These are phyloP conservation scores for Cyberlindnera bimundalis DNA, from an alignment of 805 yeast species.

Conservation along the genomic window DNA sequence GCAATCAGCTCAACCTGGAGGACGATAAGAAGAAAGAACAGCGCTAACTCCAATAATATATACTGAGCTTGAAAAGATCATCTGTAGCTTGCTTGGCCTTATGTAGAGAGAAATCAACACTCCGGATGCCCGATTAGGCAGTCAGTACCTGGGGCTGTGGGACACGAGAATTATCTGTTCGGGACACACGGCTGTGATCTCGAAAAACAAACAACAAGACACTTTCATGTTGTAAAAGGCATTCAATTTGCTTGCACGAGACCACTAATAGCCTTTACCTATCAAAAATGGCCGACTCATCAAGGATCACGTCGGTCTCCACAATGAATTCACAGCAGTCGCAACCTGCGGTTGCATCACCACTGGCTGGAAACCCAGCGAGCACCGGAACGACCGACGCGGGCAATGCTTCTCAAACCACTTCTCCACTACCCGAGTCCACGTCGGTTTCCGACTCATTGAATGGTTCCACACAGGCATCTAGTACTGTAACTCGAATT, in stretches of 20 bases:
- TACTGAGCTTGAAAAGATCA: background rate
- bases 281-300: constrained; percentile 4
- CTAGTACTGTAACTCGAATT: constrained; percentile 8
- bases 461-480: background rate
- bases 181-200: constrained; percentile 6
- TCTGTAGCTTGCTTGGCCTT: background rate
- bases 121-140: constrained; percentile 1
- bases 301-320: constrained; percentile 6
- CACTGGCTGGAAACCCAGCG: background rate
- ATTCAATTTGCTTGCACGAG: no score
- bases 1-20: constrained; percentile 50
- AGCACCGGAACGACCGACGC: constrained; percentile 1
- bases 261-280: no score
- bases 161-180: constrained; percentile 2
- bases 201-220: constrained; percentile 5
- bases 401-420: constrained; percentile 4
- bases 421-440: background rate
- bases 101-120: background rate
- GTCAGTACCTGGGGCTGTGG: background rate
- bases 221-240: no score
- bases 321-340: constrained; percentile 10
- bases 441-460: background rate
- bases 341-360: constrained; percentile 4
- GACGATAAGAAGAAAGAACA: constrained; percentile 35
- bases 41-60: background rate